These are phyloP conservation scores for Cylindrotheca fusiformis DNA, from an alignment of 108 stramenopile genomes.

Conservation along the genomic window DNA sequence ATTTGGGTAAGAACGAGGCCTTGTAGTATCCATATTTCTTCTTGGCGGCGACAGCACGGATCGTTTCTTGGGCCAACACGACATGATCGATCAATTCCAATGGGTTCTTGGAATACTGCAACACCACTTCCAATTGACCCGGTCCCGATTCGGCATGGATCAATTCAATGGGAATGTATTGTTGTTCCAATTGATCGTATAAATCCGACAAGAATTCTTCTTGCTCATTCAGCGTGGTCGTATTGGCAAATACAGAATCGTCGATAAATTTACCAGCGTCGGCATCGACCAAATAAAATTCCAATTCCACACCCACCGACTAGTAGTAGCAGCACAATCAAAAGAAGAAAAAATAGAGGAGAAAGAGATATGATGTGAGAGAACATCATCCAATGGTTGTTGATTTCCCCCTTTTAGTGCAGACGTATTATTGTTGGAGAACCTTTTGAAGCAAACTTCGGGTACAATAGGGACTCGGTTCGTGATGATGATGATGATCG, in stretches of 20 bases:
- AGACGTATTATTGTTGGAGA: too few relatives aligned
- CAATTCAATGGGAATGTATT: conserved; percentile 65
- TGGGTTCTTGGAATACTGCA: conserved; percentile 50
- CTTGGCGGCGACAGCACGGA: conserved; percentile 57
- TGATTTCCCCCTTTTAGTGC: too few relatives aligned
- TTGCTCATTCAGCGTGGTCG: conserved; percentile 69
- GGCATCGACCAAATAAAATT: conserved; percentile 53
- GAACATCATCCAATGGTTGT: too few relatives aligned
- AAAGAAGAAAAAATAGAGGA: neutral
- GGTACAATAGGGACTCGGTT: conserved; percentile 62
- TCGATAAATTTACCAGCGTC: conserved; percentile 49
- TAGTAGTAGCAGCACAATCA: neutral
- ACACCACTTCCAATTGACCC: conserved; percentile 79
- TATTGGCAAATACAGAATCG: conserved; percentile 54
- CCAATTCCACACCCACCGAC: conserved; percentile 73
- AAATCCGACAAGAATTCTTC: conserved; percentile 63
- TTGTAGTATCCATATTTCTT: conserved; percentile 39
- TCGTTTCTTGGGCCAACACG: conserved; percentile 67
- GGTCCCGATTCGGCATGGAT: conserved; percentile 76
- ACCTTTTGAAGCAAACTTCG: conserved; percentile 57
- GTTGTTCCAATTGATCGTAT: conserved; percentile 59
- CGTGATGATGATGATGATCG: conserved; percentile 50
- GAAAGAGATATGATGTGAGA: neutral
- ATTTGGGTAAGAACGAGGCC: conserved; percentile 77
- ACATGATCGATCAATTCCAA: conserved; percentile 66